Evolutionary conservation across 139 green algal genomes (phyloP), one percentile per base, ranked within the genome.

Genomic region (Picochlorum sp.): DNA sequence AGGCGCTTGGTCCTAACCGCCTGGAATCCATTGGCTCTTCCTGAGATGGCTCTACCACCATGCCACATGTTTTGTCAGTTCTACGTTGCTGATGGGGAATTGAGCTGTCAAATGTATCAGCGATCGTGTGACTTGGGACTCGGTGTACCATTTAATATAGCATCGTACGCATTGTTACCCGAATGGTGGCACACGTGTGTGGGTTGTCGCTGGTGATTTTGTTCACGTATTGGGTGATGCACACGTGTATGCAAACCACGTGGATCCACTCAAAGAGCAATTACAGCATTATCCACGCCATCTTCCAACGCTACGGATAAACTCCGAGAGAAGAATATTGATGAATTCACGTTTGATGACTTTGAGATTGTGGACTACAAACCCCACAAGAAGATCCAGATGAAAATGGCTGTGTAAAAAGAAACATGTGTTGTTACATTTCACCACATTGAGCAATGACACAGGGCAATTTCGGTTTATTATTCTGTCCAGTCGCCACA

Each of bases 51-150:
- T 4, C 80, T 99, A 67, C 94, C 94, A 23, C 94, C 94, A 62
- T 99, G 94, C 79, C 94, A 99, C 81, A 95, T 99, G 91, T 94
- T 98, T 61, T 88, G 78, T 75, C 89, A 96, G 88, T 99, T 98
- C 47, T 98, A 95, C 78, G 94, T 99, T 61, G 87, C 88, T 0
- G 71, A 97, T 64, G 91, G 94, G 13, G 94, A 98, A 83, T 81
- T 99, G 50, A 91, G 76, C 14, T 99, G 94, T 75, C 85, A 96
- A 71, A 95, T 99, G 89, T 98, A 98, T 77, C 94, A 99, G 85
- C 86, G 94, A 18, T 95, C 84, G 9, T 95, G 86, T 63, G 94
- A 99, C 76, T 82, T 98, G 44, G 94, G 94, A n/a, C 82, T 99
- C 37, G 94, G 94, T 5, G 94, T 99, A 67, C 94, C 94, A 34